These are phyloP conservation scores for Jimgerdemannia flammicorona DNA, from an alignment of 192 early-diverging fungal species.

Conservation along the genomic window DNA sequence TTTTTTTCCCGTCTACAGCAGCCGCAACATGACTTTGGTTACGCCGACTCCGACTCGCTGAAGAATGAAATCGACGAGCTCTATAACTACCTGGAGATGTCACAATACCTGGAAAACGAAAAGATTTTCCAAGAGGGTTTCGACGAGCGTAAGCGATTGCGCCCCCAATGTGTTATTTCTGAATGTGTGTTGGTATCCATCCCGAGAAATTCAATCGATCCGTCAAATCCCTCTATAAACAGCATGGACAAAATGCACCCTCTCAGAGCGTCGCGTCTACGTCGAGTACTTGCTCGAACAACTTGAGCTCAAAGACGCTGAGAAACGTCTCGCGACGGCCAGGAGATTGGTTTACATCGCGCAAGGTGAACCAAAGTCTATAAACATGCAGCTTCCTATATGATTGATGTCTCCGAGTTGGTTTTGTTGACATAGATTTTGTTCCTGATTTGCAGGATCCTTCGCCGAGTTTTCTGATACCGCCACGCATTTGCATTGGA, in stretches of 20 bases:
- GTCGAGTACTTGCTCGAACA: constrained; percentile 52
- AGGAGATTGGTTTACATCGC: constrained; percentile 61
- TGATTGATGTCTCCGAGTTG: background rate
- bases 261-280: constrained; percentile 37
- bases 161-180: background rate
- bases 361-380: constrained; percentile 43
- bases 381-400: background rate
- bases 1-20: constrained; percentile 2
- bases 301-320: constrained; percentile 49
- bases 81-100: constrained; percentile 48
- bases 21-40: constrained; percentile 42
- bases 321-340: constrained; percentile 44
- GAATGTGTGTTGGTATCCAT: background rate
- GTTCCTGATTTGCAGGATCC: background rate
- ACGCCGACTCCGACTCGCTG: constrained; percentile 45
- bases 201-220: background rate
- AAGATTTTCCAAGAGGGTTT: constrained; percentile 36
- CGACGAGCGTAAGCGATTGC: constrained; percentile 22
- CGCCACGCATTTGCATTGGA: constrained; percentile 47
- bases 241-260: constrained; percentile 42
- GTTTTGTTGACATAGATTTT: background rate
- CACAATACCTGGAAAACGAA: constrained; percentile 36
- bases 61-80: constrained; percentile 56
- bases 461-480: constrained; percentile 1
- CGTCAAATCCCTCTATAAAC: background rate